Conservation (phyloP, 352 stramenopile species). For the Peronospora tabacina region DNA sequence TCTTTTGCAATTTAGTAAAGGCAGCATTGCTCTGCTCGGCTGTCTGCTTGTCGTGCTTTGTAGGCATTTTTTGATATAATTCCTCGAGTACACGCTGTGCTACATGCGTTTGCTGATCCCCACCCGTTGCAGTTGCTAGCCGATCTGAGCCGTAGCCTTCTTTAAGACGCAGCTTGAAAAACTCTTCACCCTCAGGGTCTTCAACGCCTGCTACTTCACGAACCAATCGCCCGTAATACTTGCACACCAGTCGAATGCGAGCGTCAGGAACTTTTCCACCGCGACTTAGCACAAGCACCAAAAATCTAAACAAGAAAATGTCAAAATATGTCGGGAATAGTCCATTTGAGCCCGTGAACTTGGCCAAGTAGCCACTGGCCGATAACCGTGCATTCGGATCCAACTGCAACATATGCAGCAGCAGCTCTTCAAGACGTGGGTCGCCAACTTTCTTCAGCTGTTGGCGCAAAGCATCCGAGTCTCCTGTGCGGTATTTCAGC, state of each 20-base stretch:
- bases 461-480: conserved; percentile 61
- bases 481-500: conserved; percentile 78
- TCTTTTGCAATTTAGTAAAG: conserved; percentile 41
- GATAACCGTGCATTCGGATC: conserved; percentile 83
- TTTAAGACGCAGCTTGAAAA: conserved; percentile 83
- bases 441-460: conserved; percentile 91
- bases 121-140: conserved; percentile 33
- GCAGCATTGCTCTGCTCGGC: conserved; percentile 28
- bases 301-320: conserved; percentile 85
- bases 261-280: conserved; percentile 87
- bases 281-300: conserved; percentile 74
- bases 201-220: conserved; percentile 87
- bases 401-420: conserved; percentile 92
- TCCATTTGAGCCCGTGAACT: conserved; percentile 56
- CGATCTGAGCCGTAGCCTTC: conserved; percentile 79
- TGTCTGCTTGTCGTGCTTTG: conserved; percentile 38
- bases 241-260: conserved; percentile 88
- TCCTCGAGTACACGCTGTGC: conserved; percentile 72
- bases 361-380: conserved; percentile 84
- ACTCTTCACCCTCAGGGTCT: conserved; percentile 85
- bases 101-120: conserved; percentile 46
- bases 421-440: conserved; percentile 79
- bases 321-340: conserved; percentile 86
- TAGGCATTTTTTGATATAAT: conserved; percentile 38
- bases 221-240: conserved; percentile 89